Evolutionary conservation across 257 asterid species (phyloP).

Genomic region (Coffea canephora): DNA sequence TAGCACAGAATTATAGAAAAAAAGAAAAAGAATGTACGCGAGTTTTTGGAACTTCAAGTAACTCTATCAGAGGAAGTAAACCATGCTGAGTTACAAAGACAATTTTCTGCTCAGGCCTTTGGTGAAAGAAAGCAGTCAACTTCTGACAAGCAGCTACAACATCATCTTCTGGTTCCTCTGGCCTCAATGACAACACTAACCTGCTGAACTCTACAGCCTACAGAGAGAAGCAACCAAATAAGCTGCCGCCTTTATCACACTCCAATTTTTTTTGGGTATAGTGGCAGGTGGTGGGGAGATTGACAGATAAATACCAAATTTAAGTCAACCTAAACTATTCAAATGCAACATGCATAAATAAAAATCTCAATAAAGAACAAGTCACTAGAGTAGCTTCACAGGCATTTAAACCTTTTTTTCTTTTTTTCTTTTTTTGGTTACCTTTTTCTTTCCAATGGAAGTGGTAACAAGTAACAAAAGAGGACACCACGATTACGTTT

Average conservation of each 20-base stretch:
- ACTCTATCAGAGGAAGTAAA: conserved; percentile 88
- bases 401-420: background rate
- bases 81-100: conserved; percentile 94
- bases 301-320: background rate
- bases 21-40: conserved; percentile 51
- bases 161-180: conserved; percentile 92
- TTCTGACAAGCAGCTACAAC: conserved; percentile 91
- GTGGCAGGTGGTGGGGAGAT: background rate
- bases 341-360: background rate
- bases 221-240: background rate
- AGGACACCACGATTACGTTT: background rate
- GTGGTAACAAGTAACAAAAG: background rate
- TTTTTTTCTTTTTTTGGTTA: background rate
- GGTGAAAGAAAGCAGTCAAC: conserved; percentile 73
- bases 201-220: conserved; percentile 96
- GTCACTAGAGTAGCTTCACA: background rate
- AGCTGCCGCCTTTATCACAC: background rate
- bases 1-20: conserved; percentile 17
- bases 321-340: background rate
- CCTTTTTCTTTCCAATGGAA: background rate
- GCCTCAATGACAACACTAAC: conserved; percentile 82
- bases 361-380: background rate
- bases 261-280: background rate
- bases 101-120: conserved; percentile 88
- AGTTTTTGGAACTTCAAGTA: conserved; percentile 86